Percentiles rank a stretch among this genome's conserved stretches.
Conservation (phyloP, 1,284 basidiomycete species). For the Moesziomyces antarcticus region DNA sequence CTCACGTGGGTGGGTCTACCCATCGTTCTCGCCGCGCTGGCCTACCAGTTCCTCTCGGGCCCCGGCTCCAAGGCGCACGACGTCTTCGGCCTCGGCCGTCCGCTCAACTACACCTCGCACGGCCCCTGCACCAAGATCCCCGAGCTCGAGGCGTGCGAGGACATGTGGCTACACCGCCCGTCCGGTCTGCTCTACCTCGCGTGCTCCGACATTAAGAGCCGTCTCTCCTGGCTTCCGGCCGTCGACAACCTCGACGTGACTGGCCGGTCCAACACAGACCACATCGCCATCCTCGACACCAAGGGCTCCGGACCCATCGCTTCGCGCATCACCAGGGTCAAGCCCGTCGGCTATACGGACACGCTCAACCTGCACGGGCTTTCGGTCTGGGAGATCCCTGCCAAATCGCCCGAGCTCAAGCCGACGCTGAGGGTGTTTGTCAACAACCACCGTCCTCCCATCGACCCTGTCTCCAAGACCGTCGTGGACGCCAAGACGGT, state of each 20-base stretch:
- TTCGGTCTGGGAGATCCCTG: slow-evolving; percentile 71
- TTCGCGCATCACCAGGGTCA: slow-evolving; percentile 71
- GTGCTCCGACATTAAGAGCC: slow-evolving; percentile 74
- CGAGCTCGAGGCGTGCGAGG: slow-evolving; percentile 47
- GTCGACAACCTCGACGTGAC: slow-evolving; percentile 42
- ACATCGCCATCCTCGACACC: slow-evolving; percentile 74
- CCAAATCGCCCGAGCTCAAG: slow-evolving; percentile 34
- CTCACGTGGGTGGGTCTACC: slow-evolving; percentile 36
- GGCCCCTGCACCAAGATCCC: slow-evolving; percentile 34
- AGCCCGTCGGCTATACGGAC: slow-evolving; percentile 69
- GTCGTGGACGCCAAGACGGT: slow-evolving; percentile 63
- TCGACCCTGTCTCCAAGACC: slow-evolving; percentile 29
- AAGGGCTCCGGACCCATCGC: slow-evolving; percentile 72
- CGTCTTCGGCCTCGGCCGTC: slow-evolving; percentile 38
- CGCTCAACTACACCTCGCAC: slow-evolving; percentile 38
- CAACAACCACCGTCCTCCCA: slow-evolving; percentile 56
- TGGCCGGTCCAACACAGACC: slow-evolving; percentile 60
- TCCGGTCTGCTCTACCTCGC: slow-evolving; percentile 77
- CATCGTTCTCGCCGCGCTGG: slow-evolving; percentile 29
- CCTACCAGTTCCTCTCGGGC: slow-evolving; percentile 46
- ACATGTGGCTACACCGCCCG: slow-evolving; percentile 59
- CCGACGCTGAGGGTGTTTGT: slow-evolving; percentile 54
- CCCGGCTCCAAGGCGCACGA: slow-evolving; percentile 41
- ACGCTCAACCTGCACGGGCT: slow-evolving; percentile 76
- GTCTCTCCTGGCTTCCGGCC: slow-evolving; percentile 74